phyloP scores from a whole-genome alignment of 148 eudicot species.

The Spergularia bocconei region DNA sequence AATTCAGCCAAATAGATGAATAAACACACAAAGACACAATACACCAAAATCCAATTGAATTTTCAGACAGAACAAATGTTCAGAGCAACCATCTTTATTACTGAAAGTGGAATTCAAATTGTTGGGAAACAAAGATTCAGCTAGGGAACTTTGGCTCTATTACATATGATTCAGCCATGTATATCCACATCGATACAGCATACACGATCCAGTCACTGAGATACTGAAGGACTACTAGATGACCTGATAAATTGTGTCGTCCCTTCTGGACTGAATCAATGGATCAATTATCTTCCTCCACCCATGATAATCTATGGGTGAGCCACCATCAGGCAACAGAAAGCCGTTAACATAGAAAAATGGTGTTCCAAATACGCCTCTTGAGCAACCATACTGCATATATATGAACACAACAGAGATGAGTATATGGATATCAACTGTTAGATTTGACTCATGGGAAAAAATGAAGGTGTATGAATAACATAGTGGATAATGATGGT shows the following conservation, averaged over 20 bases:
- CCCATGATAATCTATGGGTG: constrained; percentile 44
- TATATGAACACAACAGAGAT: not conserved
- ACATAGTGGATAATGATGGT: too few relatives aligned
- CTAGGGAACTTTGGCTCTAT: not conserved
- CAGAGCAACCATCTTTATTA: too few relatives aligned
- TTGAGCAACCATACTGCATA: constrained; percentile 78
- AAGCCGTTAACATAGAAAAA: constrained; percentile 77
- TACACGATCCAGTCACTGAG: not conserved
- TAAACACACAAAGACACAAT: too few relatives aligned
- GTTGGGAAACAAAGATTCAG: too few relatives aligned
- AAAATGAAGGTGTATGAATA: not conserved
- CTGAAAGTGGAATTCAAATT: too few relatives aligned
- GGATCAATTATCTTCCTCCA: constrained; percentile 82
- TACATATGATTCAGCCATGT: not conserved
- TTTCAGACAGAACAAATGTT: too few relatives aligned
- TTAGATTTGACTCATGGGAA: not conserved
- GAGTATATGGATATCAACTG: not conserved
- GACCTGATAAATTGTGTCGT: not conserved
- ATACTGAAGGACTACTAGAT: not conserved
- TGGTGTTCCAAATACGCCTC: constrained; percentile 82
- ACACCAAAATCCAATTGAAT: too few relatives aligned
- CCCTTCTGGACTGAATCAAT: constrained; percentile 28
- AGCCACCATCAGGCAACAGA: constrained; percentile 54
- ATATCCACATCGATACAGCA: not conserved
- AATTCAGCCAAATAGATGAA: too few relatives aligned